Base-by-base conservation (phyloP, 176 grass and related monocot genomes). In the Lolium perenne region DNA sequence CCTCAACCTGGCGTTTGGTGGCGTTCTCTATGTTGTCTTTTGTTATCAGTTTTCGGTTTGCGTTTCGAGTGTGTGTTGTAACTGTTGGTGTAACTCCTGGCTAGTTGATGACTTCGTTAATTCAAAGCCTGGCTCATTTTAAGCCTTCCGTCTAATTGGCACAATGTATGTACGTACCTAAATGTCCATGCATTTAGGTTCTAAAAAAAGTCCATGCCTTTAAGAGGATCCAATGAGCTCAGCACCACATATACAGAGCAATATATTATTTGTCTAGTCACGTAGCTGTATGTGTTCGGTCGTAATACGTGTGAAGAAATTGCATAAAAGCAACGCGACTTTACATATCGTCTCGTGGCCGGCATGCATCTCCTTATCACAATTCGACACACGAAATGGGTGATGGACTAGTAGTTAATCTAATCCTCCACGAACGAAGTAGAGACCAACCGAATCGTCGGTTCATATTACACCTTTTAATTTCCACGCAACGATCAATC, bases 361-460 rank as follows among this genome's bases (percentile, higher is more conserved):
- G 18, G 10, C 67, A 66, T 50, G 38, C 58, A 79, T 80, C 18
- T 5, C 38, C 59, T 80, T 80, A 84, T 80, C 22, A 84, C 64
- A 84, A 55, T 72, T 73, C 55, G 81, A 73, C 87, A 88, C 72
- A 35, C 8, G 1, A 3, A 17, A 74, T 70, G 25, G 45, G 20
- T 41, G 8, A 1, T 18, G 29, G 12, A 73, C 21, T 41, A 5
- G 40, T 47, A 48, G 43, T 48, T 48, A 74, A 74, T 23, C 45
- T 26, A 74, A 49, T 74, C 21, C 1, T 74, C 71, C 7, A 14
- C 14, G 40, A 48, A 49, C 14, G n/a, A 48, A 29, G 59, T 20
- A 32, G 43, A 80, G 14, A 73, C 10, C 10, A 6, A 73, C 0
- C n/a, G 21, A 66, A 66, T 66, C 38, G 23, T 11, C 60, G 23